Evolutionary conservation across 768 basidiomycete genomes (phyloP).

Genomic region (Russula lepida): DNA sequence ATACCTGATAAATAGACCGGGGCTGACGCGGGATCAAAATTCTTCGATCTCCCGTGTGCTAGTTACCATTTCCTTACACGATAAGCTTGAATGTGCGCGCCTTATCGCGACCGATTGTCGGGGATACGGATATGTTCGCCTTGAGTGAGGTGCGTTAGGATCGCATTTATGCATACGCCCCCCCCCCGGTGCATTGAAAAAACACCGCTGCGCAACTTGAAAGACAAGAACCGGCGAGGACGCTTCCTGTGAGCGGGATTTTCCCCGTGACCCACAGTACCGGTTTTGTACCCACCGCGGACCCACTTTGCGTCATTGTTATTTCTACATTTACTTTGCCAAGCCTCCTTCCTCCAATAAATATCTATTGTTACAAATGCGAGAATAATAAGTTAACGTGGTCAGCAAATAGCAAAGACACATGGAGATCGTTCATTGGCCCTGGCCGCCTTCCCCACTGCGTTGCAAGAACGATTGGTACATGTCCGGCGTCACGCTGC

Average conservation of each 20-base stretch:
- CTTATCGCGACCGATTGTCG: too few relatives aligned
- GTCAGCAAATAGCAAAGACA: not conserved
- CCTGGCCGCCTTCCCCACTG: slow-evolving; percentile 14
- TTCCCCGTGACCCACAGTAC: too few relatives aligned
- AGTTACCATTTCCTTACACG: too few relatives aligned
- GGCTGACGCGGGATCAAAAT: too few relatives aligned
- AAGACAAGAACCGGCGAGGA: too few relatives aligned
- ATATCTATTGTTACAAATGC: not conserved
- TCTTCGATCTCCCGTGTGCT: too few relatives aligned
- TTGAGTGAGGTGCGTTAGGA: too few relatives aligned
- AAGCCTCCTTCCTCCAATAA: not conserved
- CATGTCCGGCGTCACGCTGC: slow-evolving; percentile 13
- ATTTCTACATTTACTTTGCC: not conserved
- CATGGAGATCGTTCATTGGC: not conserved
- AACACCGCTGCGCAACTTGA: not conserved
- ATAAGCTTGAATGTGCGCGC: too few relatives aligned
- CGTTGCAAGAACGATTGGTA: slow-evolving; percentile 19
- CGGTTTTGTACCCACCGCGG: too few relatives aligned
- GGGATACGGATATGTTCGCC: too few relatives aligned
- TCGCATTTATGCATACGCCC: not conserved
- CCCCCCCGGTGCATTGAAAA: not conserved
- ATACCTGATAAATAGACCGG: too few relatives aligned
- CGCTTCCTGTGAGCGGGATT: too few relatives aligned
- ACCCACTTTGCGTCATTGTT: not conserved
- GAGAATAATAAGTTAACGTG: not conserved